phyloP scores from a whole-genome alignment of 2,329 filamentous ascomycete species.

The Colletotrichum phormii region DNA sequence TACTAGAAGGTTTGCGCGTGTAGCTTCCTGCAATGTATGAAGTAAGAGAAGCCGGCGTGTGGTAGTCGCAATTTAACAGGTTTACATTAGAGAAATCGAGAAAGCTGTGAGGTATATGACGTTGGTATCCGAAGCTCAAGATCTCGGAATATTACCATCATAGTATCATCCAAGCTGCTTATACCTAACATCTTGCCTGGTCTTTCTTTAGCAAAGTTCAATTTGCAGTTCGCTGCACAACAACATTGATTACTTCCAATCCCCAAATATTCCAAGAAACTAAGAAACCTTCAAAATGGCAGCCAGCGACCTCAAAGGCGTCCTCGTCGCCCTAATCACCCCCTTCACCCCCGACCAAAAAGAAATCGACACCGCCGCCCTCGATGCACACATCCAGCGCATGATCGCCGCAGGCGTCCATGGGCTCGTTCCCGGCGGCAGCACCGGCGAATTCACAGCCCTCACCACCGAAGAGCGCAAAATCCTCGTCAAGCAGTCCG shows the following conservation, averaged over 20 bases:
- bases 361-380: conserved; percentile 52
- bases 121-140: background rate
- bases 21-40: background rate
- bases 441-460: conserved; percentile 62
- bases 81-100: background rate
- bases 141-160: no score
- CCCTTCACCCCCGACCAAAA: conserved; percentile 56
- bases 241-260: no score
- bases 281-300: background rate
- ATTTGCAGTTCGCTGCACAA: no score
- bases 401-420: conserved; percentile 58
- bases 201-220: no score
- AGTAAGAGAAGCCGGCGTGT: background rate
- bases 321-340: conserved; percentile 61
- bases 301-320: conserved; percentile 48
- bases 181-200: no score
- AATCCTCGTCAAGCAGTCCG: conserved; percentile 51
- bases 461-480: conserved; percentile 58
- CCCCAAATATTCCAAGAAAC: no score
- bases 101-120: background rate
- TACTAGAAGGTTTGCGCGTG: background rate
- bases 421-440: conserved; percentile 62
- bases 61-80: background rate
- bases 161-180: no score
- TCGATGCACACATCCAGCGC: conserved; percentile 57